Evolutionary conservation across 1,139 yeast species (phyloP).

Genomic region (Nadsonia commutata): DNA sequence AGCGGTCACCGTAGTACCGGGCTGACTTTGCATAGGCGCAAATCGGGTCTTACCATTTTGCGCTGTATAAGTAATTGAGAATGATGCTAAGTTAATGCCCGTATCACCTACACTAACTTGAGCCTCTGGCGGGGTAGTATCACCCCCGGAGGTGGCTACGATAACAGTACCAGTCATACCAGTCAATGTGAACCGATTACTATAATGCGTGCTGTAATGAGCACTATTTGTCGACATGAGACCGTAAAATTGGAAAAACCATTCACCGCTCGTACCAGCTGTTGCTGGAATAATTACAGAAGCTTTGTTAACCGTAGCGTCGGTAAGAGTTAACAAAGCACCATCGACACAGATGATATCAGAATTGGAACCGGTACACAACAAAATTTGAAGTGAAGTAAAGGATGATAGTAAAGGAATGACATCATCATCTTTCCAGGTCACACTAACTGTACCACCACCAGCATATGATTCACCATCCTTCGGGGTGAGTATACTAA

Average conservation of each 20-base stretch:
- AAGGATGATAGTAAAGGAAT: slow-evolving; percentile 34
- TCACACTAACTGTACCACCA: slow-evolving; percentile 34
- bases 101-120: slow-evolving; percentile 24
- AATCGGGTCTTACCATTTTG: slow-evolving; percentile 61
- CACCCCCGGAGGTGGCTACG: slow-evolving; percentile 27
- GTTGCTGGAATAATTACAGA: slow-evolving; percentile 30
- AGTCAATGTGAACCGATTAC: slow-evolving; percentile 46
- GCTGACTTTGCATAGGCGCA: slow-evolving; percentile 85
- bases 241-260: slow-evolving; percentile 52
- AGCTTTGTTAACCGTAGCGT: slow-evolving; percentile 16
- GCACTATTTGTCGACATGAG: slow-evolving; percentile 19
- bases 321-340: slow-evolving; percentile 19
- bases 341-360: slow-evolving; percentile 31
- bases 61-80: slow-evolving; percentile 42
- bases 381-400: slow-evolving; percentile 33
- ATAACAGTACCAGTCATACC: slow-evolving; percentile 56
- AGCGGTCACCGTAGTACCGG: slow-evolving; percentile 46
- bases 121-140: slow-evolving; percentile 31
- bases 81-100: slow-evolving; percentile 25
- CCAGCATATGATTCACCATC: slow-evolving; percentile 37
- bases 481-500: slow-evolving; percentile 38
- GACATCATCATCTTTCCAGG: slow-evolving; percentile 48
- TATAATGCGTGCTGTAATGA: slow-evolving; percentile 56
- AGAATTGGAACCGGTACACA: slow-evolving; percentile 55
- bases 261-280: slow-evolving; percentile 46